Percentiles rank a stretch among this genome's conserved stretches.
phyloP scores from a whole-genome alignment of 192 early-diverging fungal species.

The Mortierella claussenii region DNA sequence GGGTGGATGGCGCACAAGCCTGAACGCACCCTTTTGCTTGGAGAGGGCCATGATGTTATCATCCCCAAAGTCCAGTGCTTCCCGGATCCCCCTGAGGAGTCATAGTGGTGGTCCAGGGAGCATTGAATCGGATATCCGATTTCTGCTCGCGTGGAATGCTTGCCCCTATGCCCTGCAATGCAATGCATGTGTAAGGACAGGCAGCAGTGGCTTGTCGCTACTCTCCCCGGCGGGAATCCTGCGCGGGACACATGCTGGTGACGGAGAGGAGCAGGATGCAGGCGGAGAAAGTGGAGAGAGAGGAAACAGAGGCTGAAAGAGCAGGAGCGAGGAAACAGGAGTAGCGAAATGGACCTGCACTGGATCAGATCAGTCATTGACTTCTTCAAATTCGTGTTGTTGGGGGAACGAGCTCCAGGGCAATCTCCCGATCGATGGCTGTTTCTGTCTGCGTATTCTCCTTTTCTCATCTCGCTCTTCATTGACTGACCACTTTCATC shows the following conservation, averaged over 20 bases:
- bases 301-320: neutral
- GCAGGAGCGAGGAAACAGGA: neutral
- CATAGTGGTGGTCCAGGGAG: neutral
- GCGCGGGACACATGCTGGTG: slow-evolving; percentile 4
- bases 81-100: too few species aligned
- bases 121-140: neutral
- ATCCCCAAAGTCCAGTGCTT: too few species aligned
- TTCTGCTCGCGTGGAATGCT: slow-evolving; percentile 3
- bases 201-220: slow-evolving; percentile 8
- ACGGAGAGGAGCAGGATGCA: too few species aligned
- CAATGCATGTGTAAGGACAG: too few species aligned
- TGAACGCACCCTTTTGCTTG: too few species aligned
- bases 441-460: too few species aligned
- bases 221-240: slow-evolving; percentile 4
- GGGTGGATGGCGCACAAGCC: too few species aligned
- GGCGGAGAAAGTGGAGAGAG: neutral
- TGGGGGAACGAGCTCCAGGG: neutral
- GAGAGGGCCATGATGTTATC: too few species aligned
- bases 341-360: too few species aligned
- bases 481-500: neutral
- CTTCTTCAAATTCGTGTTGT: neutral
- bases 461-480: neutral
- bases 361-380: too few species aligned
- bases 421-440: too few species aligned
- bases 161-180: too few species aligned